phyloP scores from a whole-genome alignment of 2,329 filamentous ascomycete genomes.

The Hypoxylon sp. region DNA sequence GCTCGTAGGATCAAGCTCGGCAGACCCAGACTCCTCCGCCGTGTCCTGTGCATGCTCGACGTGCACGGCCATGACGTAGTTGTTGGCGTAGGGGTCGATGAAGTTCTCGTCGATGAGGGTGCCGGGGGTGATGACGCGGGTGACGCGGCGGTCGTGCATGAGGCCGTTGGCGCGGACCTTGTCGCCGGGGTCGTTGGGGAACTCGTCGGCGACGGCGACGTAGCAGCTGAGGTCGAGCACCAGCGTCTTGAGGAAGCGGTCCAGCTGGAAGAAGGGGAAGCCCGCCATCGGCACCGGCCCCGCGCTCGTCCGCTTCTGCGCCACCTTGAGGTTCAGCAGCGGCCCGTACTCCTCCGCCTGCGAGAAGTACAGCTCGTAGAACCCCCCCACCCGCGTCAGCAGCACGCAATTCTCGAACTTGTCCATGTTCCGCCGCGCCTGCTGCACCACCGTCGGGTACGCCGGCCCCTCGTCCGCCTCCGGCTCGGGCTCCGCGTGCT shows the following conservation, averaged over 20 bases:
- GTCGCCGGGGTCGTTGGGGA: slow-evolving; percentile 74
- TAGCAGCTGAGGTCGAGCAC: slow-evolving; percentile 91
- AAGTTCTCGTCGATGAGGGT: slow-evolving; percentile 98
- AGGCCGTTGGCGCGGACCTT: slow-evolving; percentile 79
- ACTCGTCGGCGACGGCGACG: slow-evolving; percentile 94
- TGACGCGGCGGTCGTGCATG: slow-evolving; percentile 84
- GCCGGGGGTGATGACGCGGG: slow-evolving; percentile 89
- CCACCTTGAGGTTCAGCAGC: slow-evolving; percentile 85
- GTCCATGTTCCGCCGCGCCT: slow-evolving; percentile 87
- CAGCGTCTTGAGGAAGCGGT: slow-evolving; percentile 89
- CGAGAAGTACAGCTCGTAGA: slow-evolving; percentile 98
- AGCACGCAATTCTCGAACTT: slow-evolving; percentile 91
- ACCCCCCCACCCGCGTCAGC: slow-evolving; percentile 89
- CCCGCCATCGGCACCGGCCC: slow-evolving; percentile 90
- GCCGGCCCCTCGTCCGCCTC: slow-evolving; percentile 54
- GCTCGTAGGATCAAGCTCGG: not conserved
- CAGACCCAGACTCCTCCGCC: slow-evolving; percentile 32
- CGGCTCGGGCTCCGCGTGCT: slow-evolving; percentile 37
- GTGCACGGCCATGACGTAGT: slow-evolving; percentile 87
- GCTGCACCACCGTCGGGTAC: slow-evolving; percentile 89
- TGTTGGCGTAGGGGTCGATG: slow-evolving; percentile 92
- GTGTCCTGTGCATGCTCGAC: slow-evolving; percentile 45
- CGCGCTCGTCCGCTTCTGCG: slow-evolving; percentile 78
- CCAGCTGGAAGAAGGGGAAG: slow-evolving; percentile 91
- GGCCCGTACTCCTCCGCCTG: slow-evolving; percentile 91